A percentile compares a stretch with the other conserved stretches of the same genome.
Conservation (phyloP, 176 grass and related monocot genomes). For the Cymbopogon citratus region DNA sequence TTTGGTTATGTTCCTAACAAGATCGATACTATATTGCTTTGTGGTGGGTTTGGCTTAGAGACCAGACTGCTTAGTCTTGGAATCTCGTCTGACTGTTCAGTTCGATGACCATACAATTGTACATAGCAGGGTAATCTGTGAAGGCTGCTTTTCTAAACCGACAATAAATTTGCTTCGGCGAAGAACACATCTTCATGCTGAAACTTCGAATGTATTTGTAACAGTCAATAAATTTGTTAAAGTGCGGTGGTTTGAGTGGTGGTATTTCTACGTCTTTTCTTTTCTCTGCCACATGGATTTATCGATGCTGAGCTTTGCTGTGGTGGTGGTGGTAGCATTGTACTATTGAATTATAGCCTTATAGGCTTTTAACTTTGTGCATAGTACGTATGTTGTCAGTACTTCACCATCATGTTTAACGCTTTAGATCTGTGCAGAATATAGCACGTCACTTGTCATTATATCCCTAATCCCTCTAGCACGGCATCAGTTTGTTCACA, state of each 20-base stretch:
- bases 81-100: neutral
- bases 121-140: neutral
- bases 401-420: no score
- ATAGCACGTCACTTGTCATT: no score
- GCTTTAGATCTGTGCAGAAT: no score
- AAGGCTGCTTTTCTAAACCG: neutral
- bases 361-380: no score
- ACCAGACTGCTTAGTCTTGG: neutral
- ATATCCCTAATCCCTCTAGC: no score
- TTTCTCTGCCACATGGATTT: no score
- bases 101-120: neutral
- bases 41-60: neutral
- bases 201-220: constrained; percentile 1
- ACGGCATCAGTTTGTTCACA: no score
- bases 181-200: neutral
- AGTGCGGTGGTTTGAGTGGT: constrained; percentile 22
- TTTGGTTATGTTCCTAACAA: constrained; percentile 1
- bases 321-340: no score
- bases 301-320: no score
- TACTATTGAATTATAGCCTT: no score
- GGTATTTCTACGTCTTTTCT: constrained; percentile 23
- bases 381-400: no score
- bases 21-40: neutral
- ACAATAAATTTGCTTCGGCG: neutral
- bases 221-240: constrained; percentile 13